Percentiles rank a stretch among this genome's conserved stretches.
Evolutionary conservation across 73 alveolate species (phyloP).

Genomic region (Paramecium primaurelia): DNA sequence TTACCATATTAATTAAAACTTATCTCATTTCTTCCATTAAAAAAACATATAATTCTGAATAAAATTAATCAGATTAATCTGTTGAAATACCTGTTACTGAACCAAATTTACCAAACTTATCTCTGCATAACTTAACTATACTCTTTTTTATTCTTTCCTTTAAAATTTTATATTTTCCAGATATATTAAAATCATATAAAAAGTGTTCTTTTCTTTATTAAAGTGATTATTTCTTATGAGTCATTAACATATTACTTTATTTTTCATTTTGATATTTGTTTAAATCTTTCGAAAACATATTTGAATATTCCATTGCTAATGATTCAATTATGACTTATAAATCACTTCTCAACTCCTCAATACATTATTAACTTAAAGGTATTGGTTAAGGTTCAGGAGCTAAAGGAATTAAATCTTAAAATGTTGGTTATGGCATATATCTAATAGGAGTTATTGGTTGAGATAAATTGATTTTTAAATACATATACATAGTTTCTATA

Average conservation of each 20-base stretch:
- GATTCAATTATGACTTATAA: constrained; percentile 67
- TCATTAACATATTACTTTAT: constrained; percentile 68
- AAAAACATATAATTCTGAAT: constrained; percentile 89
- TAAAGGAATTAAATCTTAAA: constrained; percentile 81
- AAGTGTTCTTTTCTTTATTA: constrained; percentile 90
- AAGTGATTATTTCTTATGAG: constrained; percentile 68
- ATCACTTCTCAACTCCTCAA: constrained; percentile 88
- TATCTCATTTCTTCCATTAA: constrained; percentile 85
- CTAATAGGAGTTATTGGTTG: constrained; percentile 81
- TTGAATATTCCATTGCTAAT: constrained; percentile 88
- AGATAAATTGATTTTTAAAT: constrained; percentile 71
- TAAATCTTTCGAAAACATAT: constrained; percentile 74
- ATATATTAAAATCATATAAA: constrained; percentile 91
- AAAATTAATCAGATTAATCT: constrained; percentile 90
- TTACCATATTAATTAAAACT: constrained; percentile 76
- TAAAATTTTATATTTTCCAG: constrained; percentile 92
- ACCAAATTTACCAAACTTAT: constrained; percentile 86
- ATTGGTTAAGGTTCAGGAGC: constrained; percentile 80
- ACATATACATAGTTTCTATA: constrained; percentile 73
- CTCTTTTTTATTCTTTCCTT: constrained; percentile 95
- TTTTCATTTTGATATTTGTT: constrained; percentile 62
- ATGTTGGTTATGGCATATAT: constrained; percentile 71
- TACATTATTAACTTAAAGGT: constrained; percentile 79
- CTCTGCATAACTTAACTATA: constrained; percentile 94
- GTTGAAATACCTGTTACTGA: constrained; percentile 89